phyloP scores from a whole-genome alignment of 2,329 filamentous ascomycete species.

The Juglanconis oblonga region DNA sequence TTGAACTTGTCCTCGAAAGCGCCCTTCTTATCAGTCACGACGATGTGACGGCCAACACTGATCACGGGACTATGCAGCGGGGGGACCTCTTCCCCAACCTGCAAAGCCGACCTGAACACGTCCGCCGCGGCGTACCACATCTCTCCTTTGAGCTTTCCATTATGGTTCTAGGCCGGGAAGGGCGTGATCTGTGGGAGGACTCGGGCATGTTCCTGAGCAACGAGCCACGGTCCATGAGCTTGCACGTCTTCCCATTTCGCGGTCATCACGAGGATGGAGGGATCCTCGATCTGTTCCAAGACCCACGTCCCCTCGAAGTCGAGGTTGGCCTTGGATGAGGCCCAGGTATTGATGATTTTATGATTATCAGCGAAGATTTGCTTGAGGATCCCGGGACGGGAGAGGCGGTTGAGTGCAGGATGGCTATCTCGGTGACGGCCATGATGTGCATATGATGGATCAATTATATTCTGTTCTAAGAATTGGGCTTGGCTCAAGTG shows the following conservation, averaged over 20 bases:
- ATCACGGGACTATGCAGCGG: slow-evolving; percentile 33
- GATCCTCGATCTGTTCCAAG: slow-evolving; percentile 35
- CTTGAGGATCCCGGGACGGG: slow-evolving; percentile 31
- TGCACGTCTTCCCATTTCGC: slow-evolving; percentile 42
- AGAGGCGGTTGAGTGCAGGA: slow-evolving; percentile 31
- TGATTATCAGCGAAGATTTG: slow-evolving; percentile 24
- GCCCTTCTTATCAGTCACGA: slow-evolving; percentile 29
- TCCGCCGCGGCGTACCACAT: background rate
- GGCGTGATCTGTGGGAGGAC: background rate
- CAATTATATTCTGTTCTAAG: background rate
- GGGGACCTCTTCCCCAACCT: background rate
- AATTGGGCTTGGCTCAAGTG: background rate
- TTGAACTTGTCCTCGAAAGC: slow-evolving; percentile 34
- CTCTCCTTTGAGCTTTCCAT: background rate
- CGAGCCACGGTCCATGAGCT: slow-evolving; percentile 27
- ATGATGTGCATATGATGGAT: slow-evolving; percentile 20
- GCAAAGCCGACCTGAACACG: background rate
- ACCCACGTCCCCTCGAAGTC: slow-evolving; percentile 30
- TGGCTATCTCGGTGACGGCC: slow-evolving; percentile 39
- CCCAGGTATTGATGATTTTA: background rate
- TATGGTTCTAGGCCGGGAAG: background rate
- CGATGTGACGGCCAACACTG: slow-evolving; percentile 33
- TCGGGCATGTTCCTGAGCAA: background rate
- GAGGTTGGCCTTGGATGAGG: slow-evolving; percentile 32
- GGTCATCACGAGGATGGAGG: slow-evolving; percentile 38